phyloP scores from a whole-genome alignment of 2,329 filamentous ascomycete genomes.

The Colletotrichum phormii region DNA sequence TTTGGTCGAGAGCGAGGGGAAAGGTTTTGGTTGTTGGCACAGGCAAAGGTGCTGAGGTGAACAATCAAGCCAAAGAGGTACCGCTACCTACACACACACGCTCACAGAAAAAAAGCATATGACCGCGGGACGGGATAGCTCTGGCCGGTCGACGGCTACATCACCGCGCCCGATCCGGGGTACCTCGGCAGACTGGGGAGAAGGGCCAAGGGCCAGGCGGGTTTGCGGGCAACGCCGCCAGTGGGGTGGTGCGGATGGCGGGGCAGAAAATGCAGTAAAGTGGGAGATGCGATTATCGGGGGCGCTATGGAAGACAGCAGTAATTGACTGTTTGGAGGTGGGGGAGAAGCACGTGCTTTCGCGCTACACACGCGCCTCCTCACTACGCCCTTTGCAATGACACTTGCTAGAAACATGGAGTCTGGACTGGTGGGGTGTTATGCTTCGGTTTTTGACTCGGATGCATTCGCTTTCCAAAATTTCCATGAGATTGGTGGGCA shows the following conservation, averaged over 20 bases:
- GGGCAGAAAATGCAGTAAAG: not conserved
- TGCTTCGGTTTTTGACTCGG: too few relatives aligned
- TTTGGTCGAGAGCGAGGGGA: not conserved
- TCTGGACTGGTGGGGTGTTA: not conserved
- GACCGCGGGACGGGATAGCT: slow-evolving; percentile 30
- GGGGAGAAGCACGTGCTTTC: slow-evolving; percentile 13
- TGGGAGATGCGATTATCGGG: slow-evolving; percentile 28
- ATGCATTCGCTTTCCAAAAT: not conserved
- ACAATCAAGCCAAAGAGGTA: not conserved
- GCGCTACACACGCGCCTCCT: slow-evolving; percentile 26
- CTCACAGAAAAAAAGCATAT: slow-evolving; percentile 17
- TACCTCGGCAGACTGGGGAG: slow-evolving; percentile 34
- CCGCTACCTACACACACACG: not conserved
- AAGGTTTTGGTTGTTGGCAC: not conserved
- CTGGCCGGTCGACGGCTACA: slow-evolving; percentile 29
- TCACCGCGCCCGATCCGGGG: slow-evolving; percentile 32
- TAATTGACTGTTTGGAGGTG: not conserved
- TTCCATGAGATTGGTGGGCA: not conserved
- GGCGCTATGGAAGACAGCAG: not conserved
- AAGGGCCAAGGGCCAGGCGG: not conserved
- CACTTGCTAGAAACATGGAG: not conserved
- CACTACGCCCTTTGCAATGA: not conserved
- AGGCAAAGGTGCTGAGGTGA: not conserved
- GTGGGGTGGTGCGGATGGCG: slow-evolving; percentile 10
- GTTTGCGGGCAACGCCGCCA: not conserved